Conservation (phyloP, 2,329 filamentous ascomycete species). For the Orbilia javanica region DNA sequence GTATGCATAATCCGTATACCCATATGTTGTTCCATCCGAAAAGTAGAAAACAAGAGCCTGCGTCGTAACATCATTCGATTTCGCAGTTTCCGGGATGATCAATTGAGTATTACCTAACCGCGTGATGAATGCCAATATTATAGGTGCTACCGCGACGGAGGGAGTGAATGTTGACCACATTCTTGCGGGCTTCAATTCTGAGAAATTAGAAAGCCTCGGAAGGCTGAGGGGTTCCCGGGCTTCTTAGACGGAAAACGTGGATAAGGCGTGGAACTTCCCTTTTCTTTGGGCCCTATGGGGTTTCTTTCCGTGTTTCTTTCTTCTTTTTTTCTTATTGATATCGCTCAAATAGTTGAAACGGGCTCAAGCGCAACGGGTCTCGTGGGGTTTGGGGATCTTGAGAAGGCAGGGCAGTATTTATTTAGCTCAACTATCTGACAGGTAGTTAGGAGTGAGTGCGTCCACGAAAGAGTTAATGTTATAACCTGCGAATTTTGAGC, state of each 20-base stretch:
- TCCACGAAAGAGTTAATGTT: no score
- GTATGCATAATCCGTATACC: constrained; percentile 47
- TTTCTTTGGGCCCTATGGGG: constrained; percentile 20
- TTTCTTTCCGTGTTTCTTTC: no score
- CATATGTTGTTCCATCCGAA: constrained; percentile 49
- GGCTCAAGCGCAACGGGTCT: constrained; percentile 7
- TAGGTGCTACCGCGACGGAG: not conserved
- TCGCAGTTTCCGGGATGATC: constrained; percentile 17
- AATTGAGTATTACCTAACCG: constrained; percentile 23
- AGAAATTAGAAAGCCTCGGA: not conserved
- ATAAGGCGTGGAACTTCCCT: not conserved
- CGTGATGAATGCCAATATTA: constrained; percentile 5
- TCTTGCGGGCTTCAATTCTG: not conserved
- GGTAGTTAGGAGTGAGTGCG: no score
- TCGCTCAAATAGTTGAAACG: constrained; percentile 34
- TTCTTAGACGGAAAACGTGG: not conserved
- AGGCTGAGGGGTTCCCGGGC: not conserved
- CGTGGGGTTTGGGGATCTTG: not conserved
- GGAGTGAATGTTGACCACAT: constrained; percentile 32
- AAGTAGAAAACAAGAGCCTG: constrained; percentile 48
- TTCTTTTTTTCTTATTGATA: constrained; percentile 47
- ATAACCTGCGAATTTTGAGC: no score
- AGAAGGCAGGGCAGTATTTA: no score
- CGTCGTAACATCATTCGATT: not conserved
- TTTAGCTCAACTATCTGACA: no score